A percentile compares a stretch with the other conserved stretches of the same genome.
Evolutionary conservation across 2,329 filamentous ascomycete genomes (phyloP).

Genomic region (Emergomyces orientalis): DNA sequence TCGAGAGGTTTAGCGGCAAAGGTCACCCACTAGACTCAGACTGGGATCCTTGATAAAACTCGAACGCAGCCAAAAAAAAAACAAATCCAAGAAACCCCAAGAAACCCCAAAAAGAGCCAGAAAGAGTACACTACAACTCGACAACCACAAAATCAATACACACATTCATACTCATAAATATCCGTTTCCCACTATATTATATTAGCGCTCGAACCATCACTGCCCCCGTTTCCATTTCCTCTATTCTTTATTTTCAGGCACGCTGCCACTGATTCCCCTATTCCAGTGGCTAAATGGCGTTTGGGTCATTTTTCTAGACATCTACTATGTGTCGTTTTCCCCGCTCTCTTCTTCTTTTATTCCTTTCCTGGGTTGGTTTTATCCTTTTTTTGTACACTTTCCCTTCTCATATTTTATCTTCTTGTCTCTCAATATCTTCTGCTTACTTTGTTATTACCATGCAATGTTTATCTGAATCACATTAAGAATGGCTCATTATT

Average conservation of each 20-base stretch:
- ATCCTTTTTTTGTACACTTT: background rate
- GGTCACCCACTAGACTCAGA: slow-evolving; percentile 39
- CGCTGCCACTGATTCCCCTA: background rate
- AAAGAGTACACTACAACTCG: background rate
- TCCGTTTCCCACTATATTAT: background rate
- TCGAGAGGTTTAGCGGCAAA: slow-evolving; percentile 14
- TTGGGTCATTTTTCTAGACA: slow-evolving; percentile 8
- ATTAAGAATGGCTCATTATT: too few relatives aligned
- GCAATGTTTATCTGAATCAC: too few relatives aligned
- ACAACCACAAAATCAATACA: background rate
- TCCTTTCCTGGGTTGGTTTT: background rate
- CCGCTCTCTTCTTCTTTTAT: background rate
- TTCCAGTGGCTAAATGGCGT: slow-evolving; percentile 2
- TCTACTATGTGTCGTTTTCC: slow-evolving; percentile 1
- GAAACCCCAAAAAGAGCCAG: too few relatives aligned
- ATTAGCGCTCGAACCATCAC: background rate
- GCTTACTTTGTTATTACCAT: background rate
- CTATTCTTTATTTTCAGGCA: background rate
- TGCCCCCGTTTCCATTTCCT: slow-evolving; percentile 1
- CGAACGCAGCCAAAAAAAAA: background rate
- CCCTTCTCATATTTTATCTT: background rate
- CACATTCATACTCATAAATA: background rate
- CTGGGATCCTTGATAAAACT: slow-evolving; percentile 30
- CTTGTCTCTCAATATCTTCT: background rate
- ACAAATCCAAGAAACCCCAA: background rate